A percentile compares a stretch with the other conserved stretches of the same genome.
Evolutionary conservation across 495 filamentous ascomycete species (phyloP).

Genomic region (Bacidia rubella): DNA sequence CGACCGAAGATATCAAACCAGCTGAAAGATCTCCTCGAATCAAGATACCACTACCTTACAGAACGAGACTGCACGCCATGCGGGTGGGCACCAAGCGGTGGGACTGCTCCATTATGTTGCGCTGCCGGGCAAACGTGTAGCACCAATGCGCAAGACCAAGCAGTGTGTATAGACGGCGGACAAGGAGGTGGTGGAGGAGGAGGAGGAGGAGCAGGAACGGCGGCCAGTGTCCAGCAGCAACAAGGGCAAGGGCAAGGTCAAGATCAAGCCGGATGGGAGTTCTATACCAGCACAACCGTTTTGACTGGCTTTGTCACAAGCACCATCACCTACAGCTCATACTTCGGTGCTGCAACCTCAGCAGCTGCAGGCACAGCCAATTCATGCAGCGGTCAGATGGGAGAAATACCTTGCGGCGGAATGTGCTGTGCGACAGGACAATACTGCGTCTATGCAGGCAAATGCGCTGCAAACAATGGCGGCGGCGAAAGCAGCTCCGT

Average conservation of each 20-base stretch:
- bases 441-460: slow-evolving; percentile 41
- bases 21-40: slow-evolving; percentile 14
- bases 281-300: slow-evolving; percentile 57
- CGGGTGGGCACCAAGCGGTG: slow-evolving; percentile 30
- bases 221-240: slow-evolving; percentile 15
- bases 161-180: slow-evolving; percentile 36
- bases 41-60: slow-evolving; percentile 28
- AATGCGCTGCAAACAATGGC: slow-evolving; percentile 30
- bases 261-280: slow-evolving; percentile 34
- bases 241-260: slow-evolving; percentile 3
- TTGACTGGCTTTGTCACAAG: slow-evolving; percentile 52
- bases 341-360: slow-evolving; percentile 16
- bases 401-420: slow-evolving; percentile 53
- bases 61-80: slow-evolving; percentile 49
- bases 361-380: slow-evolving; percentile 28
- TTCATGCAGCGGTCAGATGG: slow-evolving; percentile 44
- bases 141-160: slow-evolving; percentile 43
- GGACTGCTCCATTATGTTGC: slow-evolving; percentile 54
- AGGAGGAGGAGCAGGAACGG: slow-evolving; percentile 18
- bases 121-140: slow-evolving; percentile 41
- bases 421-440: slow-evolving; percentile 64
- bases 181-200: slow-evolving; percentile 22
- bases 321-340: slow-evolving; percentile 55
- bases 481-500: slow-evolving; percentile 26
- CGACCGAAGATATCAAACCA: slow-evolving; percentile 14